phyloP scores from a whole-genome alignment of 2,329 filamentous ascomycete genomes.

The Colletotrichum acutatum region DNA sequence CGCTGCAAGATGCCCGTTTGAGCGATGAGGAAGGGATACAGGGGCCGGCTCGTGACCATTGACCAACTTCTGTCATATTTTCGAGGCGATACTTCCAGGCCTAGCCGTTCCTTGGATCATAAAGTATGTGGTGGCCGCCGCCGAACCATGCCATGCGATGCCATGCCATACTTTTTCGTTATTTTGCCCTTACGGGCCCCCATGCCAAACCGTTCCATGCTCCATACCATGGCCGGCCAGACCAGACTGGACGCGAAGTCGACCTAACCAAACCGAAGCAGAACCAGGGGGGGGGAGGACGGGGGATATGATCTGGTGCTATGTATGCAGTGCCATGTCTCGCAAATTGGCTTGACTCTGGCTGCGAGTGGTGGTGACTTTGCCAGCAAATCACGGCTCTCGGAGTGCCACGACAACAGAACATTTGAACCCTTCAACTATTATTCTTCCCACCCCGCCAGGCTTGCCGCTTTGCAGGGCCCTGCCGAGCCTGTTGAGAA shows the following conservation, averaged over 20 bases:
- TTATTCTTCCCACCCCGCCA: neutral
- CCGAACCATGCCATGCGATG: neutral
- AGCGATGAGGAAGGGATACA: slow-evolving; percentile 25
- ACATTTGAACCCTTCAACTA: neutral
- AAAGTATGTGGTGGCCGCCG: neutral
- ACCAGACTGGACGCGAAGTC: neutral
- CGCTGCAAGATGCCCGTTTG: slow-evolving; percentile 31
- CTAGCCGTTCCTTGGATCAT: neutral
- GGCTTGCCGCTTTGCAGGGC: neutral
- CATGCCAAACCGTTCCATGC: neutral
- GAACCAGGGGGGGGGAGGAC: neutral
- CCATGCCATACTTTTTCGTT: neutral
- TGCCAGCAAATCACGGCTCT: slow-evolving; percentile 26
- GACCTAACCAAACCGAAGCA: neutral
- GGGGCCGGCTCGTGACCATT: slow-evolving; percentile 27
- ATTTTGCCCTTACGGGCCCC: neutral
- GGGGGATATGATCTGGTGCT: neutral
- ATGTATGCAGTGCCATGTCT: slow-evolving; percentile 21
- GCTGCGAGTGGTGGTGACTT: slow-evolving; percentile 5
- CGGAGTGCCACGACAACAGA: slow-evolving; percentile 14
- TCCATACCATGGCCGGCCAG: neutral
- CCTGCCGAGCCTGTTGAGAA: neutral
- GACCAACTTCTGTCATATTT: slow-evolving; percentile 33
- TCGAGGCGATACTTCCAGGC: neutral
- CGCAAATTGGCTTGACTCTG: slow-evolving; percentile 3